Percentiles rank a stretch among this genome's conserved stretches.
Evolutionary conservation across 768 basidiomycete species (phyloP).

Genomic region (Amanita pseudoporphyria): DNA sequence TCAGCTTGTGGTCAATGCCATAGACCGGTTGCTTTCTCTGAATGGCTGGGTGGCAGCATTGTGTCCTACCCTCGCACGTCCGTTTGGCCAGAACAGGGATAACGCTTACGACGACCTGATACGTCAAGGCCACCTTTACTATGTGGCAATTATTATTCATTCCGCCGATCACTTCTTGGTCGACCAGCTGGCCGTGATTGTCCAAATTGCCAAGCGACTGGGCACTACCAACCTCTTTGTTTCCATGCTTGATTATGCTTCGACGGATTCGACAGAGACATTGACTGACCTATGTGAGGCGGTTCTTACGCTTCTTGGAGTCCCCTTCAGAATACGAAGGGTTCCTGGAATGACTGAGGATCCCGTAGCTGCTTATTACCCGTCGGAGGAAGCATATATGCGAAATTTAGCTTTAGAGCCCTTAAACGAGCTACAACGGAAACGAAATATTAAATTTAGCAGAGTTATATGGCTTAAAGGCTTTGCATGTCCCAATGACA

Average conservation of each 20-base stretch:
- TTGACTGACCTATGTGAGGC: constrained; percentile 93
- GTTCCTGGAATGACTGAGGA: constrained; percentile 91
- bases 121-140: constrained; percentile 79
- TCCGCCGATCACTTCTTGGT: constrained; percentile 99
- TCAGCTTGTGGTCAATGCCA: constrained; percentile 80
- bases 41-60: constrained; percentile 98
- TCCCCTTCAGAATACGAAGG: constrained; percentile 88
- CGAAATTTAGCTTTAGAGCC: constrained; percentile 92
- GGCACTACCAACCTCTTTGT: constrained; percentile 90
- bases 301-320: constrained; percentile 84
- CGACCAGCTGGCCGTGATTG: constrained; percentile 96
- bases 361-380: constrained; percentile 85
- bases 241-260: constrained; percentile 96
- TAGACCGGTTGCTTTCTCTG: constrained; percentile 89
- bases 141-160: constrained; percentile 90
- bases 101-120: constrained; percentile 87
- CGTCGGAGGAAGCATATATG: constrained; percentile 89
- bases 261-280: constrained; percentile 90
- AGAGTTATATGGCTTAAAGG: constrained; percentile 97
- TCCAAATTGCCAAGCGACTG: constrained; percentile 87
- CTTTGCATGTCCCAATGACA: constrained; percentile 97
- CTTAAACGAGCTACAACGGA: constrained; percentile 68
- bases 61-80: constrained; percentile 89
- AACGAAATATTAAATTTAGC: constrained; percentile 73
- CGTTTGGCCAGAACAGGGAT: constrained; percentile 88